phyloP scores from a whole-genome alignment of 371 early-diverging fungal species.

The Actinomucor elegans region DNA sequence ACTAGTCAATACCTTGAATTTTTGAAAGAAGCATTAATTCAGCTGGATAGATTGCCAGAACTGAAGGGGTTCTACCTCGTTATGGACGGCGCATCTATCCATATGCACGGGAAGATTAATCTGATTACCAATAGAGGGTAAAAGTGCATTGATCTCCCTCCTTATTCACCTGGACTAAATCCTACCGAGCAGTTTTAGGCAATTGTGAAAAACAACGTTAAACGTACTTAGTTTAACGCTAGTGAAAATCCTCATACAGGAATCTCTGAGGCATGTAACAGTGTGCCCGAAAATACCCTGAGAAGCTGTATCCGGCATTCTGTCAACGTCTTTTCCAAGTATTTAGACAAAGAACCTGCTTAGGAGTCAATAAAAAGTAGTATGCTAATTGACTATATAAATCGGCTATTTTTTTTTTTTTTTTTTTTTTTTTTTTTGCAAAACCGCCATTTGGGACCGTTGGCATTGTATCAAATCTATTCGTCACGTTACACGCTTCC shows the following conservation, averaged over 20 bases:
- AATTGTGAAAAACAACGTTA: conserved; percentile 9
- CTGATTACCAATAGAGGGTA: conserved; percentile 1
- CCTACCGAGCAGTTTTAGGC: conserved; percentile 8
- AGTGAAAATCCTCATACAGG: background rate
- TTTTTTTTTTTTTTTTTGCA: too few species aligned
- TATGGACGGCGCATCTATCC: conserved; percentile 1
- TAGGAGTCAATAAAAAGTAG: too few species aligned
- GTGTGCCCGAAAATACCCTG: background rate
- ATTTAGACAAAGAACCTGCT: conserved; percentile 5
- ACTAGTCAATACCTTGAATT: conserved; percentile 2
- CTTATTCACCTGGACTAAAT: background rate
- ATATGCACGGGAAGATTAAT: background rate
- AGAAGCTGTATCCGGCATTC: conserved; percentile 3
- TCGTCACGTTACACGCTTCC: too few species aligned
- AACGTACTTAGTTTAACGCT: background rate
- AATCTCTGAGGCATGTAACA: conserved; percentile 9
- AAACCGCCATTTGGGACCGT: too few species aligned
- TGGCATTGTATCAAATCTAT: too few species aligned
- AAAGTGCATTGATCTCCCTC: conserved; percentile 4
- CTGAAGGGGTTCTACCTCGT: background rate
- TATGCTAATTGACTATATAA: too few species aligned
- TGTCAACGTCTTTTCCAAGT: background rate
- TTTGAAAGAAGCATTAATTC: background rate
- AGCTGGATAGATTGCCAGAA: background rate
- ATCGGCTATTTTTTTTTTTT: too few species aligned